Evolutionary conservation across 2,329 filamentous ascomycete genomes (phyloP).

Genomic region (Triangularia verruculosa): DNA sequence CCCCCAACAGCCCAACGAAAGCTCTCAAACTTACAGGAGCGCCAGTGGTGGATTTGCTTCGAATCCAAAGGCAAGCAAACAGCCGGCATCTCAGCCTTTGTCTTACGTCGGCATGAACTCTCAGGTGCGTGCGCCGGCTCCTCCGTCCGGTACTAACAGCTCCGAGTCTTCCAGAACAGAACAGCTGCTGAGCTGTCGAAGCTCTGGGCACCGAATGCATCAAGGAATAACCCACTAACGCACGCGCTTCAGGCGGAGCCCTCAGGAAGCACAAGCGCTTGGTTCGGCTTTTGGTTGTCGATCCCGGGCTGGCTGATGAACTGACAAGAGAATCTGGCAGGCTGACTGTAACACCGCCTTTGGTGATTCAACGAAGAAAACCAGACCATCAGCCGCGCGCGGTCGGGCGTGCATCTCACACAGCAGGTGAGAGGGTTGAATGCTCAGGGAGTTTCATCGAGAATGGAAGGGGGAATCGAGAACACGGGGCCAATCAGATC

Average conservation of each 20-base stretch:
- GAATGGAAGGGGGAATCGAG: neutral
- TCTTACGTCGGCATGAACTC: neutral
- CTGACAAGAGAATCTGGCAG: neutral
- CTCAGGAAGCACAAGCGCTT: neutral
- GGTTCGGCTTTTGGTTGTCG: neutral
- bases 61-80: neutral
- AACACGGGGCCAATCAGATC: slow-evolving; percentile 21
- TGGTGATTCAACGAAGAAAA: neutral
- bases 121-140: neutral
- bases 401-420: neutral
- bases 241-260: neutral
- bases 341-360: neutral
- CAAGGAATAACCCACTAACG: neutral
- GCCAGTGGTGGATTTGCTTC: neutral
- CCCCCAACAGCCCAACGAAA: neutral
- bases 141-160: neutral
- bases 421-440: neutral
- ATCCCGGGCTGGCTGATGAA: neutral
- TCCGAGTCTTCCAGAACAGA: neutral
- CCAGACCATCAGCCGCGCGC: neutral
- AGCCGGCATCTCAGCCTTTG: neutral
- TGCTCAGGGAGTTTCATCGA: neutral
- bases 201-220: neutral
- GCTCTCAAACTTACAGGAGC: neutral
- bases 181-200: neutral